Percentiles rank a stretch among this genome's conserved stretches.
Conservation (phyloP, 2,329 filamentous ascomycete species). For the Fusarium longipes region DNA sequence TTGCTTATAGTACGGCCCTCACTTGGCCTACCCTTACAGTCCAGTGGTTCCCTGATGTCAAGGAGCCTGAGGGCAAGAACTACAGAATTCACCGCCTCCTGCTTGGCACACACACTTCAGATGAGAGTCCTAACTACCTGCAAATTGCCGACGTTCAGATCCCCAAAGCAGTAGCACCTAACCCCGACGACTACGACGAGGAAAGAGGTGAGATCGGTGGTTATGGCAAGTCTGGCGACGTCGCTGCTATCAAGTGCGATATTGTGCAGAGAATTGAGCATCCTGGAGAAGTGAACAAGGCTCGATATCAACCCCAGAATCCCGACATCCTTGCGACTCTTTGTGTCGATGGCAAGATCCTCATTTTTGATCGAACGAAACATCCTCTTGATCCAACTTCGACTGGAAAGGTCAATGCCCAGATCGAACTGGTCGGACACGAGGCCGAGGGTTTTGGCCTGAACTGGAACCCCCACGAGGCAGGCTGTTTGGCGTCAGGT, state of each 20-base stretch:
- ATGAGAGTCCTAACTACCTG: slow-evolving; percentile 86
- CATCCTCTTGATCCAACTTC: slow-evolving; percentile 79
- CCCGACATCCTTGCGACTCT: slow-evolving; percentile 96
- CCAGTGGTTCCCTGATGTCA: slow-evolving; percentile 97
- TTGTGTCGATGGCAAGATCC: slow-evolving; percentile 85
- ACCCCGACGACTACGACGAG: slow-evolving; percentile 88
- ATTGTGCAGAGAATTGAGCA: slow-evolving; percentile 97
- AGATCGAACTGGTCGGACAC: slow-evolving; percentile 88
- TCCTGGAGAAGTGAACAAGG: slow-evolving; percentile 97
- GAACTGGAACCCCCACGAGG: slow-evolving; percentile 87
- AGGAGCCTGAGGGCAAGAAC: slow-evolving; percentile 86
- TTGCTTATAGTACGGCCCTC: slow-evolving; percentile 74
- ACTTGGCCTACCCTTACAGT: slow-evolving; percentile 98
- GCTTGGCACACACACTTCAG: slow-evolving; percentile 93
- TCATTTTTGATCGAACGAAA: slow-evolving; percentile 97
- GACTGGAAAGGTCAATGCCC: slow-evolving; percentile 75
- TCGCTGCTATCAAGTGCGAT: slow-evolving; percentile 83
- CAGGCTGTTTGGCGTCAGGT: slow-evolving; percentile 86
- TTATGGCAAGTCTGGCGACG: slow-evolving; percentile 80
- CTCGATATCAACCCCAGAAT: slow-evolving; percentile 96
- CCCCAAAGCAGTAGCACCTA: slow-evolving; percentile 79
- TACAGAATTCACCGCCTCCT: slow-evolving; percentile 89
- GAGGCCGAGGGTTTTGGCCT: slow-evolving; percentile 90
- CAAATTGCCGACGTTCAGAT: slow-evolving; percentile 96
- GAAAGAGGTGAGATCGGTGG: slow-evolving; percentile 93